Conservation (phyloP, 768 basidiomycete genomes). For the Tylopilus intermedius region DNA sequence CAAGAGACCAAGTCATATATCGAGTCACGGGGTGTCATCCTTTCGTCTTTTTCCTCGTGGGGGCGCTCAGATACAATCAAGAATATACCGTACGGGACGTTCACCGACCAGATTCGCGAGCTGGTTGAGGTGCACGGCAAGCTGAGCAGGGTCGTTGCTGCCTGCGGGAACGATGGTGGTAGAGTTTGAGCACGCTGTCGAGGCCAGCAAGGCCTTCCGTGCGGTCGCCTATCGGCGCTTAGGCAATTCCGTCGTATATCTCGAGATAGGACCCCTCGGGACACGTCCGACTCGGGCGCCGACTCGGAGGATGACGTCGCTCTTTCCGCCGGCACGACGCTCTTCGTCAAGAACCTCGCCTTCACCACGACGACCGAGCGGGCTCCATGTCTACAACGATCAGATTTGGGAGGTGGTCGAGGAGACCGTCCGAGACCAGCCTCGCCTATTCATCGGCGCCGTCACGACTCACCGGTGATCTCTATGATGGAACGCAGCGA, state of each 20-base stretch:
- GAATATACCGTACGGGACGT: conserved; percentile 93
- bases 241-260: conserved; percentile 85
- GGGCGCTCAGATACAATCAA: conserved; percentile 81
- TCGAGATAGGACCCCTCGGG: conserved; percentile 86
- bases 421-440: no score
- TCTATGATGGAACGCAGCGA: no score
- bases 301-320: conserved; percentile 33
- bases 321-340: conserved; percentile 67
- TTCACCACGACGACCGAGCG: conserved; percentile 83
- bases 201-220: conserved; percentile 72
- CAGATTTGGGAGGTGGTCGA: no score
- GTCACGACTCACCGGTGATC: no score
- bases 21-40: conserved; percentile 66
- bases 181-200: conserved; percentile 69
- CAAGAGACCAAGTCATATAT: conserved; percentile 91
- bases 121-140: conserved; percentile 75
- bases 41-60: conserved; percentile 50
- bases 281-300: conserved; percentile 26
- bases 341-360: conserved; percentile 94
- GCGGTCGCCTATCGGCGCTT: conserved; percentile 83
- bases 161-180: conserved; percentile 92
- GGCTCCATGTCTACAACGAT: no score
- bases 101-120: conserved; percentile 65
- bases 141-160: conserved; percentile 72
- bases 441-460: no score